Conservation (phyloP, 1,284 basidiomycete genomes). For the Fomitiporia mediterranea region DNA sequence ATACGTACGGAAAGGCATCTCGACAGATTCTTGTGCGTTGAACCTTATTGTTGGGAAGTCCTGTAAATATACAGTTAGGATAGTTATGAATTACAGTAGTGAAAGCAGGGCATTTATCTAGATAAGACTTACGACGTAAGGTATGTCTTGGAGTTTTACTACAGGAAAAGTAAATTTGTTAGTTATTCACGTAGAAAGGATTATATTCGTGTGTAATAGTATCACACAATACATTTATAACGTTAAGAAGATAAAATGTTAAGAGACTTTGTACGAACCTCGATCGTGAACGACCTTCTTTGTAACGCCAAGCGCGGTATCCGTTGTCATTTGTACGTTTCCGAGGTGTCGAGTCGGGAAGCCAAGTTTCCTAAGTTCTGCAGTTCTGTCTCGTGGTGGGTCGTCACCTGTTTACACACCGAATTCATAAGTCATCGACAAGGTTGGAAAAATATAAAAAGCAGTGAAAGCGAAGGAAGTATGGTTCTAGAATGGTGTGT, state of each 20-base stretch:
- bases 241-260: no score
- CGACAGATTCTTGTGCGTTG: conserved; percentile 79
- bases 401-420: conserved; percentile 62
- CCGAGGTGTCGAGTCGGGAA: conserved; percentile 85
- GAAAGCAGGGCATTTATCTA: background rate
- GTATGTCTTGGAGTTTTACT: conserved; percentile 68
- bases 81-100: no score
- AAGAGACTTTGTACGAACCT: conserved; percentile 40
- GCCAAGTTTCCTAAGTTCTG: conserved; percentile 80
- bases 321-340: conserved; percentile 94
- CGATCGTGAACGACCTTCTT: conserved; percentile 83
- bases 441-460: no score
- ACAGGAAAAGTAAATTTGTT: conserved; percentile 13
- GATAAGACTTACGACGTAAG: conserved; percentile 52
- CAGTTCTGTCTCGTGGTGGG: conserved; percentile 84
- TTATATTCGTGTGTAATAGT: background rate
- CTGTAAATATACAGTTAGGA: conserved; percentile 34
- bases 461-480: no score
- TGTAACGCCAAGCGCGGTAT: conserved; percentile 92
- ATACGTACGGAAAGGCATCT: conserved; percentile 88
- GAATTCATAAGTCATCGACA: background rate
- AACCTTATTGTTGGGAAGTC: conserved; percentile 86
- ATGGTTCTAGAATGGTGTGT: background rate
- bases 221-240: no score
- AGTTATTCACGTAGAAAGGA: conserved; percentile 10